Evolutionary conservation across 208 protist genomes (phyloP).

Genomic region (Vickermania spadyakhi): DNA sequence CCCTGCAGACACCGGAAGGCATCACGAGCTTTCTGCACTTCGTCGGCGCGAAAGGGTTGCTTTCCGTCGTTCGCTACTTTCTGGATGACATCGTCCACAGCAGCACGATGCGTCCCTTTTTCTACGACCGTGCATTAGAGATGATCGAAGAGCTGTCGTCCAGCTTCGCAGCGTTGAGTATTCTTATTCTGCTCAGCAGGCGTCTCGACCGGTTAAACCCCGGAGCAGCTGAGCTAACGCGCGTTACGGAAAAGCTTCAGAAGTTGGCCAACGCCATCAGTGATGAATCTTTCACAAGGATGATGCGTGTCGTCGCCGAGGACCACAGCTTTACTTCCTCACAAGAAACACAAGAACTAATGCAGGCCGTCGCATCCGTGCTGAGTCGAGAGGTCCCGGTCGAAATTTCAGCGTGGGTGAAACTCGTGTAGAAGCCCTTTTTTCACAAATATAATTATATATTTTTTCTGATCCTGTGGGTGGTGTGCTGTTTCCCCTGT

Average conservation of each 20-base stretch:
- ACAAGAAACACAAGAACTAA: slow-evolving; percentile 26
- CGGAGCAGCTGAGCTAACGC: neutral
- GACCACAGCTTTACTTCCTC: slow-evolving; percentile 17
- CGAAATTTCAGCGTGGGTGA: slow-evolving; percentile 46
- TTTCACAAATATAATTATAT: too few relatives aligned
- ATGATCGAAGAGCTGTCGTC: neutral
- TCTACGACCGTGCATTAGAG: neutral
- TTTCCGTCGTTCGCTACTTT: neutral
- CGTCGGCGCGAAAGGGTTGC: neutral
- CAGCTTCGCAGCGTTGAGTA: neutral
- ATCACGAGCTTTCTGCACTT: slow-evolving; percentile 6
- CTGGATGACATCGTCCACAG: neutral
- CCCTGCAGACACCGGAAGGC: neutral
- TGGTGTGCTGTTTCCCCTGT: too few relatives aligned
- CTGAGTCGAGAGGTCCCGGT: slow-evolving; percentile 21
- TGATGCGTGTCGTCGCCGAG: slow-evolving; percentile 24
- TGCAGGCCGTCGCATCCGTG: slow-evolving; percentile 20
- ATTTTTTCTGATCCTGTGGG: too few relatives aligned
- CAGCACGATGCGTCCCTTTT: neutral
- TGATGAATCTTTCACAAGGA: slow-evolving; percentile 17
- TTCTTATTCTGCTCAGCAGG: neutral
- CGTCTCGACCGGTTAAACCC: too few relatives aligned
- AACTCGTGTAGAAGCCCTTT: slow-evolving; percentile 38
- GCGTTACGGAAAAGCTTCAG: neutral
- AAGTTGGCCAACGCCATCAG: slow-evolving; percentile 11